A percentile compares a stretch with the other conserved stretches of the same genome.
Evolutionary conservation across 1,284 basidiomycete genomes (phyloP).

Genomic region (Amylostereum areolatum): DNA sequence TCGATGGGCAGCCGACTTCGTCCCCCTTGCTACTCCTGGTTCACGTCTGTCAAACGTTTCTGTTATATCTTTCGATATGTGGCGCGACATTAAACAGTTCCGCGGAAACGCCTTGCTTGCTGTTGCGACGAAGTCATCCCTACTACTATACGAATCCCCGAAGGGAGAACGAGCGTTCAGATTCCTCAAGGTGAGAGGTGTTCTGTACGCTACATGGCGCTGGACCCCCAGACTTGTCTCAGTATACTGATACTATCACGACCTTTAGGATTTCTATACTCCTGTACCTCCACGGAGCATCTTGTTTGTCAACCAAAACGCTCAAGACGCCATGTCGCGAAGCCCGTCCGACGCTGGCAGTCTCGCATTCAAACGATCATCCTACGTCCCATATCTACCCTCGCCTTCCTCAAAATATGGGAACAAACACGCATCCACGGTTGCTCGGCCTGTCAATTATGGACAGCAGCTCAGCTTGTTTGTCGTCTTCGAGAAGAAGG

Average conservation of each 20-base stretch:
- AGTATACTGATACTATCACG: conserved; percentile 1
- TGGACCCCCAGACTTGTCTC: background rate
- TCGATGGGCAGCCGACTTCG: conserved; percentile 77
- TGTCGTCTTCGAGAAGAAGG: conserved; percentile 78
- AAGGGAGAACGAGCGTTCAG: conserved; percentile 76
- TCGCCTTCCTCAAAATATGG: conserved; percentile 11
- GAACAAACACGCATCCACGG: conserved; percentile 7
- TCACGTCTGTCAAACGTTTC: conserved; percentile 56
- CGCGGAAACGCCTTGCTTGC: conserved; percentile 63
- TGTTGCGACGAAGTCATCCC: conserved; percentile 66
- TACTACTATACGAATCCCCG: conserved; percentile 72
- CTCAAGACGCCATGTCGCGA: conserved; percentile 43
- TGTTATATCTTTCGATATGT: conserved; percentile 62
- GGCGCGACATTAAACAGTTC: conserved; percentile 44
- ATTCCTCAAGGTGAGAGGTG: conserved; percentile 58
- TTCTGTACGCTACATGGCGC: conserved; percentile 1
- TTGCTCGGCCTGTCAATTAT: conserved; percentile 32
- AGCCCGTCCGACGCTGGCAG: conserved; percentile 34
- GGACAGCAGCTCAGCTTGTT: conserved; percentile 69
- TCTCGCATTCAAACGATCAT: conserved; percentile 14
- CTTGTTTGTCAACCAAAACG: conserved; percentile 63
- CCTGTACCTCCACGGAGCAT: conserved; percentile 58
- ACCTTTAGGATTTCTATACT: conserved; percentile 69
- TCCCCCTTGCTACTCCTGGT: conserved; percentile 59
- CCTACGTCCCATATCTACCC: conserved; percentile 16